Base-by-base conservation (phyloP, 192 early-diverging fungal genomes). In the Spizellomyces punctatus region DNA sequence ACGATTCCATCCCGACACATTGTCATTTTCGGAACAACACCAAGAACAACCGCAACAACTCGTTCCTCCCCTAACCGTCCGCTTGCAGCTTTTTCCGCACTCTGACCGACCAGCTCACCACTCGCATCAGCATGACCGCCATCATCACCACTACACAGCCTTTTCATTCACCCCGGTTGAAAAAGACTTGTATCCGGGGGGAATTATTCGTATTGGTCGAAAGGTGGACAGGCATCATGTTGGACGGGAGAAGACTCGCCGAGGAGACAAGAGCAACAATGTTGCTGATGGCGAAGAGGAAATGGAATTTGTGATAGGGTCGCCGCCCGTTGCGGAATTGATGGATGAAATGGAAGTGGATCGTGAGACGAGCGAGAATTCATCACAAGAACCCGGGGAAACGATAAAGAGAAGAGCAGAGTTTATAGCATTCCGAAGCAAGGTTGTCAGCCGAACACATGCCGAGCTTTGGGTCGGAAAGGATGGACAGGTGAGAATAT, bases 391-490 rank as follows among this genome's bases (percentile, higher is more conserved):
- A 3, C 27, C 27, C 3, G 27, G 27, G 27, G 27, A 36, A 3
- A 66, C 50, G 8, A 46, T 73, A 0, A 71, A 42, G 4, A 68
- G 58, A 12, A 64, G 54, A 36, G 61, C 69, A 10, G 76, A 81
- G 17, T 78, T 74, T 62, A 71, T 81, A 52, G 76, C 80, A 16
- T 85, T 86, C 71, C 83, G 77, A 58, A 69, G 62, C 81, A 97
- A 98, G 76, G 96, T 98, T 66, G 96, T 98, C 10, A 91, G 88
- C 61, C 87, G 96, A 44, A 88, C 86, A 52, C 96, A 98, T 74
- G 95, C 95, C 8, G 95, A 98, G 78, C 85, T 98, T 22, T 98
- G 93, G 91, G 85, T 89, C 7, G 91, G 91, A 58, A 76, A 78
- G 61, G 90, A 89, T 7, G 88, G 83, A 21, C 73, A 80, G 74